Evolutionary conservation across 768 basidiomycete genomes (phyloP).

Genomic region (Lactifluus volemus): DNA sequence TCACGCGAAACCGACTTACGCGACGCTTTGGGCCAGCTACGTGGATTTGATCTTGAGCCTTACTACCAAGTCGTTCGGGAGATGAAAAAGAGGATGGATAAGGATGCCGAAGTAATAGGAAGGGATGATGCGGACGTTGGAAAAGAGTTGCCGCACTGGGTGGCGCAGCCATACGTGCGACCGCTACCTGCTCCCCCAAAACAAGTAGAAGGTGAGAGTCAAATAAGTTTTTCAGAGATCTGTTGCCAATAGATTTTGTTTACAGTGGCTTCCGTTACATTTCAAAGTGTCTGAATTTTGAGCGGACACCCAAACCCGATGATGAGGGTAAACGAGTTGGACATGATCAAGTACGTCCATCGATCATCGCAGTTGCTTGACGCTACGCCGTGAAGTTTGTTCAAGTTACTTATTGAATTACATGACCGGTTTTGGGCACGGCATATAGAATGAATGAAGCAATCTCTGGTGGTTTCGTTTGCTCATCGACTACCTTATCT

Average conservation of each 20-base stretch:
- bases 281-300: not conserved
- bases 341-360: not conserved
- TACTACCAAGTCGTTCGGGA: conserved; percentile 51
- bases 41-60: conserved; percentile 7
- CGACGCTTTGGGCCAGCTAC: conserved; percentile 53
- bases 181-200: conserved; percentile 21
- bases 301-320: not conserved
- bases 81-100: conserved; percentile 51
- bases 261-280: not conserved
- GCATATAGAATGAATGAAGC: too few relatives aligned
- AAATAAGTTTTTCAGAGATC: not conserved
- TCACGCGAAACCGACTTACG: conserved; percentile 59
- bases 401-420: too few relatives aligned
- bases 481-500: not conserved
- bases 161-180: conserved; percentile 64
- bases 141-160: conserved; percentile 55
- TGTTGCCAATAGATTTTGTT: not conserved
- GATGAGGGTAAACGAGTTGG: conserved; percentile 1
- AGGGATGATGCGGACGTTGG: conserved; percentile 32
- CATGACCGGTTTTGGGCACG: not conserved
- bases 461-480: too few relatives aligned
- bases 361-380: not conserved
- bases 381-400: not conserved
- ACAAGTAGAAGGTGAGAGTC: not conserved
- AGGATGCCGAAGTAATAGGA: conserved; percentile 35